Conservation (phyloP, 2,329 filamentous ascomycete genomes). For the Xylariales sp. region DNA sequence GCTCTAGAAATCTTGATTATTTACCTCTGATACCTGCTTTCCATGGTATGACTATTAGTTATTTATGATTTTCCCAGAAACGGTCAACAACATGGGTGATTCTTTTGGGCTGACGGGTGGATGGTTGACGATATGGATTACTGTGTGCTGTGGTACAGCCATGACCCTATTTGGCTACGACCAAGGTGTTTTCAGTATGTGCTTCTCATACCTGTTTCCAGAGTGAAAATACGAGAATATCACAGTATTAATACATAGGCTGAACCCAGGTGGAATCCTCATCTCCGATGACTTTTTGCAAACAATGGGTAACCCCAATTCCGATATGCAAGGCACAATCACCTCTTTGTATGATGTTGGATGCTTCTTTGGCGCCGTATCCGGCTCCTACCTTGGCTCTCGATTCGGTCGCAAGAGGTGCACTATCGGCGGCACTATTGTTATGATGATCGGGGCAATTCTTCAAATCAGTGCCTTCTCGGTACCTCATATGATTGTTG, state of each 20-base stretch:
- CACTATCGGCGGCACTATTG: slow-evolving; percentile 24
- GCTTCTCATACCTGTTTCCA: too few species aligned
- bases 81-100: too few species aligned
- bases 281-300: slow-evolving; percentile 46
- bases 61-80: too few species aligned
- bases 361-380: slow-evolving; percentile 49
- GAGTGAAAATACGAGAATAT: too few species aligned
- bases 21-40: too few species aligned
- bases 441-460: slow-evolving; percentile 29
- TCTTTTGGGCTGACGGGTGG: too few species aligned
- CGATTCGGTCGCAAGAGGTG: slow-evolving; percentile 26
- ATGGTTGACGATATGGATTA: too few species aligned
- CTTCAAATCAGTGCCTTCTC: slow-evolving; percentile 29
- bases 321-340: slow-evolving; percentile 35
- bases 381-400: slow-evolving; percentile 26
- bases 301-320: slow-evolving; percentile 26
- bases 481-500: slow-evolving; percentile 35
- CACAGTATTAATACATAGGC: too few species aligned
- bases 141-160: too few species aligned
- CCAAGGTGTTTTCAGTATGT: slow-evolving; percentile 50
- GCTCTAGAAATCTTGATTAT: too few species aligned
- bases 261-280: slow-evolving; percentile 50
- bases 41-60: too few species aligned
- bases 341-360: slow-evolving; percentile 56
- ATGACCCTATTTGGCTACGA: too few species aligned